phyloP scores from a whole-genome alignment of 208 protist genomes.

The Jaenimonas drosophilae region DNA sequence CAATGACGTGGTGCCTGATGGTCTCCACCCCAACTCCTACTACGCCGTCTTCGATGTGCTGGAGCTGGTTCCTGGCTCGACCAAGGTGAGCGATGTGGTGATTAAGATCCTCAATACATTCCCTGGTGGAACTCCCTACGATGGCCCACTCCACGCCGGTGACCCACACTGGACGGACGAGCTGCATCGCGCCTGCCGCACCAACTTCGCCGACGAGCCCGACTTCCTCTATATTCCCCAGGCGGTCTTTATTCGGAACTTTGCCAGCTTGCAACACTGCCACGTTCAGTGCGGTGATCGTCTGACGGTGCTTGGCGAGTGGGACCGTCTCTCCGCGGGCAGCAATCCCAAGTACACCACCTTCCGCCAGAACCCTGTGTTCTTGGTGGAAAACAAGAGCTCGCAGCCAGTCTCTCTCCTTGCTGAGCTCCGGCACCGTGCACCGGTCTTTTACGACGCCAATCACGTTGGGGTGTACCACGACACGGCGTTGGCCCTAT shows the following conservation, averaged over 20 bases:
- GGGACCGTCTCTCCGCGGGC: slow-evolving; percentile 7
- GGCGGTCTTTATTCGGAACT: slow-evolving; percentile 15
- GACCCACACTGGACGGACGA: slow-evolving; percentile 11
- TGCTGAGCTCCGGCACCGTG: slow-evolving; percentile 12
- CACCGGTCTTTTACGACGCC: slow-evolving; percentile 9
- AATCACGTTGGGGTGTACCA: slow-evolving; percentile 18
- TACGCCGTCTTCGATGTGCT: slow-evolving; percentile 17
- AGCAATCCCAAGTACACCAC: slow-evolving; percentile 19
- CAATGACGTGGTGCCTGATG: slow-evolving; percentile 10
- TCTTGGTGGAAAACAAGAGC: slow-evolving; percentile 21
- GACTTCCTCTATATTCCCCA: slow-evolving; percentile 15
- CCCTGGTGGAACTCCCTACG: slow-evolving; percentile 10
- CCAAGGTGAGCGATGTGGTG: slow-evolving; percentile 13
- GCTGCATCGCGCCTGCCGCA: slow-evolving; percentile 3
- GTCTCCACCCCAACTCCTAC: slow-evolving; percentile 15
- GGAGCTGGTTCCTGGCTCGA: slow-evolving; percentile 8
- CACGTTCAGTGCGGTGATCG: slow-evolving; percentile 27
- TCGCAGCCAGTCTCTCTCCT: slow-evolving; percentile 10
- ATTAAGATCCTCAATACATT: slow-evolving; percentile 25
- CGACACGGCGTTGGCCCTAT: slow-evolving; percentile 13
- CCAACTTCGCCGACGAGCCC: background rate
- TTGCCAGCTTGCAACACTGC: slow-evolving; percentile 21
- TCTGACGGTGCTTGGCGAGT: slow-evolving; percentile 11
- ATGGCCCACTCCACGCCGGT: slow-evolving; percentile 7
- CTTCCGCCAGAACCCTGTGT: slow-evolving; percentile 30